Conservation (phyloP, 164 flowering plant genomes). For the Sextonia rubra region DNA sequence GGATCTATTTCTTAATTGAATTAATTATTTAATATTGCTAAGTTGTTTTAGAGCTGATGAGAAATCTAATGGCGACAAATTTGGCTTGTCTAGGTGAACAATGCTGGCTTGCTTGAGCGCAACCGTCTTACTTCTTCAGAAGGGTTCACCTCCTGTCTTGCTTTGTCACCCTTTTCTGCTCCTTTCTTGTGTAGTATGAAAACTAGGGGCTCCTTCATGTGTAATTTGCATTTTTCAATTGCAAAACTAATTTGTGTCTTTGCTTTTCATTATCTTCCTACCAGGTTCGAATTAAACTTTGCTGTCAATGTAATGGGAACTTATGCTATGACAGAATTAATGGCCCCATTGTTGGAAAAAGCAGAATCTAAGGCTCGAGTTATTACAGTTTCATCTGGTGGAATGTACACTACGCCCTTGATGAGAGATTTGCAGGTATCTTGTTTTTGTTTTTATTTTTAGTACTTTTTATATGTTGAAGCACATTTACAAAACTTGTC, state of each 20-base stretch:
- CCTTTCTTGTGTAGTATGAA: not conserved
- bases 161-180: not conserved
- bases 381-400: conserved; percentile 91
- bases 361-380: conserved; percentile 92
- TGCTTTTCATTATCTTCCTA: conserved; percentile 1
- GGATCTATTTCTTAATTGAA: not conserved
- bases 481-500: not conserved
- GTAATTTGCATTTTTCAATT: not conserved
- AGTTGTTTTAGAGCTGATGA: not conserved
- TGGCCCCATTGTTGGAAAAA: conserved; percentile 83
- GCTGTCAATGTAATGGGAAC: conserved; percentile 90
- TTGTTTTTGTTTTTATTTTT: not conserved
- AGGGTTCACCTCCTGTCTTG: conserved; percentile 45
- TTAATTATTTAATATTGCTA: not conserved
- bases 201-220: not conserved
- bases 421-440: conserved; percentile 73
- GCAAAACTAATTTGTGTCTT: conserved; percentile 14
- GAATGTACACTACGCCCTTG: conserved; percentile 79
- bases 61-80: conserved; percentile 6
- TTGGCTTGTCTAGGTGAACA: conserved; percentile 60
- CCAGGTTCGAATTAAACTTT: conserved; percentile 78
- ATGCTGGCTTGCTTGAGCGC: conserved; percentile 85
- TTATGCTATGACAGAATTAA: conserved; percentile 61
- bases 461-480: not conserved
- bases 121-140: conserved; percentile 58